phyloP scores from a whole-genome alignment of 2,329 filamentous ascomycete genomes.

The Mollisiaceae sp. region DNA sequence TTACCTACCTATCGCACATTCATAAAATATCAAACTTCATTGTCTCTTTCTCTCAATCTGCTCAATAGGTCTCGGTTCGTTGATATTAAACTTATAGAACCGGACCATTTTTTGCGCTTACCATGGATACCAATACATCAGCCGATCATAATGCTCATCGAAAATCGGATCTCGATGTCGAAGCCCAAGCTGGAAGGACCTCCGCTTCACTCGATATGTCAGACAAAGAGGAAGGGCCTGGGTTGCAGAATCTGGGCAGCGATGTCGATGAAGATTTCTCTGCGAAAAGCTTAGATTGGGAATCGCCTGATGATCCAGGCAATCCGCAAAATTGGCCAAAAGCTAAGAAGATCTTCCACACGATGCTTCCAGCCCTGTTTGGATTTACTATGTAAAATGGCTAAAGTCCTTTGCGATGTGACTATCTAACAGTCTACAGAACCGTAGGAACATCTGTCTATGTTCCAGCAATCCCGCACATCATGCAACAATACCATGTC shows the following conservation, averaged over 20 bases:
- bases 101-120: not conserved
- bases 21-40: not conserved
- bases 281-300: slow-evolving; percentile 27
- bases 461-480: slow-evolving; percentile 53
- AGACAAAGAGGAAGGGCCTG: slow-evolving; percentile 1
- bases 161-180: not conserved
- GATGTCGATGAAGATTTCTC: slow-evolving; percentile 14
- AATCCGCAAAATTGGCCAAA: slow-evolving; percentile 37
- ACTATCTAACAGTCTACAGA: slow-evolving; percentile 27
- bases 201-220: not conserved
- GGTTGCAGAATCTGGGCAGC: not conserved
- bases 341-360: slow-evolving; percentile 35
- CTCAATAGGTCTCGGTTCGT: not conserved
- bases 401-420: too few species aligned
- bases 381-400: slow-evolving; percentile 35
- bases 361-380: slow-evolving; percentile 34
- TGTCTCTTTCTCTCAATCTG: not conserved
- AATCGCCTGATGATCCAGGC: slow-evolving; percentile 31
- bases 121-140: not conserved
- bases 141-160: not conserved
- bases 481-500: slow-evolving; percentile 60
- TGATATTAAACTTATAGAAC: not conserved
- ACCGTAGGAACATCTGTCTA: slow-evolving; percentile 48
- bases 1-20: not conserved
- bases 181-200: not conserved